Evolutionary conservation across 2,329 filamentous ascomycete genomes (phyloP).

Genomic region (Massarina eburnea): DNA sequence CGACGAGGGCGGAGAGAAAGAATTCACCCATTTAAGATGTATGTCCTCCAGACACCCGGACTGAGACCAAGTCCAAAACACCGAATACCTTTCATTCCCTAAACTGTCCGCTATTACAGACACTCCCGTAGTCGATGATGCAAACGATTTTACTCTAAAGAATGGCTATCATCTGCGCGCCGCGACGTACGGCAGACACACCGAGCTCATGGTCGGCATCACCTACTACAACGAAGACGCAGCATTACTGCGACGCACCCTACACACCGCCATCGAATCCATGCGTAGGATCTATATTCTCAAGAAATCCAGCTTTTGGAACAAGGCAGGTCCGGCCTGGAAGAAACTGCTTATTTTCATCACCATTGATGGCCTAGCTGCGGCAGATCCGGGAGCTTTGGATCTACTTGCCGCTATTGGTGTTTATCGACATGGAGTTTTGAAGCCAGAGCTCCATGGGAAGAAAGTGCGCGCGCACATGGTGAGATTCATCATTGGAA

Average conservation of each 20-base stretch:
- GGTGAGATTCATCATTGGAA: conserved; percentile 10
- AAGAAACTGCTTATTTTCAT: conserved; percentile 97
- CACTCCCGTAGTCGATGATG: conserved; percentile 92
- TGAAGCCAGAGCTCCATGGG: conserved; percentile 96
- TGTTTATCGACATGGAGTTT: conserved; percentile 92
- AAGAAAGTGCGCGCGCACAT: conserved; percentile 94
- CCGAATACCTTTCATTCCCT: not conserved
- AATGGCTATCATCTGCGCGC: conserved; percentile 96
- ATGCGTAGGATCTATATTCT: conserved; percentile 95
- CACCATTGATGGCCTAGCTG: conserved; percentile 95
- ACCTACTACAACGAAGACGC: conserved; percentile 99
- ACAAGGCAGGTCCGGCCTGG: conserved; percentile 95
- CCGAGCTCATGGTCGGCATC: conserved; percentile 92
- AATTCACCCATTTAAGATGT: not conserved
- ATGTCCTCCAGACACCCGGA: no score
- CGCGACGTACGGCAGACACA: conserved; percentile 96
- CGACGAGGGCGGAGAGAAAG: not conserved
- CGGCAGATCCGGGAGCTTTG: conserved; percentile 88
- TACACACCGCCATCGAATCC: conserved; percentile 97
- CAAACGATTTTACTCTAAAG: conserved; percentile 94
- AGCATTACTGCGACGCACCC: conserved; percentile 79
- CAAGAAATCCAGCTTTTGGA: conserved; percentile 98
- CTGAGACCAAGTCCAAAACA: not conserved
- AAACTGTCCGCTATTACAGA: conserved; percentile 39
- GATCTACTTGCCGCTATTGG: conserved; percentile 90